Percentiles rank a stretch among this genome's conserved stretches.
These are phyloP conservation scores for Paraphoma chrysanthemicola DNA, from an alignment of 2,329 filamentous ascomycete species.

Conservation along the genomic window DNA sequence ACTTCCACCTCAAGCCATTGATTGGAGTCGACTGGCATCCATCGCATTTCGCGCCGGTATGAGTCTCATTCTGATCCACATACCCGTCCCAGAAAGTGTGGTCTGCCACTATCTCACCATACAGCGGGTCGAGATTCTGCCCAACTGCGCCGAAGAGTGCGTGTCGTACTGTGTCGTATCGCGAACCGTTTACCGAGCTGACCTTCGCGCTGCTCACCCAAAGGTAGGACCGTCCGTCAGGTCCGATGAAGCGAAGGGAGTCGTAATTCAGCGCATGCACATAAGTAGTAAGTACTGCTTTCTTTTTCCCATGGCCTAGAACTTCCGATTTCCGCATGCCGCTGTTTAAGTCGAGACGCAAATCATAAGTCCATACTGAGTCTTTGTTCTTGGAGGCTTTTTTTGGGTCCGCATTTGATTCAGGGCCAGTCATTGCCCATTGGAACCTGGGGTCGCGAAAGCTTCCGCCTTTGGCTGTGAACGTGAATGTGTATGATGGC, in stretches of 20 bases:
- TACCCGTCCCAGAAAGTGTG: slow-evolving; percentile 45
- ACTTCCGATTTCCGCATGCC: slow-evolving; percentile 34
- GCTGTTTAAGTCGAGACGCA: slow-evolving; percentile 30
- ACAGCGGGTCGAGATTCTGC: slow-evolving; percentile 34
- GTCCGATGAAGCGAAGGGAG: slow-evolving; percentile 37
- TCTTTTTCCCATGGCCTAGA: slow-evolving; percentile 22
- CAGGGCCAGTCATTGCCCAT: slow-evolving; percentile 35
- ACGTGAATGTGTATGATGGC: slow-evolving; percentile 30
- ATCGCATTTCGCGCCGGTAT: slow-evolving; percentile 20
- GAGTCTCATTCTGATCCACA: slow-evolving; percentile 18
- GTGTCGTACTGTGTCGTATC: slow-evolving; percentile 41
- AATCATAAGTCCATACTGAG: slow-evolving; percentile 33
- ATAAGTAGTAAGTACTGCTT: slow-evolving; percentile 35
- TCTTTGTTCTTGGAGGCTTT: slow-evolving; percentile 5
- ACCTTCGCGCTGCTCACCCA: slow-evolving; percentile 41
- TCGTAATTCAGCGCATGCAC: slow-evolving; percentile 42
- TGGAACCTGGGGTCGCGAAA: slow-evolving; percentile 32
- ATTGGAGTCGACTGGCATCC: slow-evolving; percentile 30
- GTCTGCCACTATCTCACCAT: slow-evolving; percentile 44
- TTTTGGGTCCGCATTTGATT: neutral
- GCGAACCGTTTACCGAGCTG: slow-evolving; percentile 25
- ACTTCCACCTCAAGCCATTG: slow-evolving; percentile 34
- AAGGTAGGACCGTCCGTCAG: slow-evolving; percentile 34
- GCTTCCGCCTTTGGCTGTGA: slow-evolving; percentile 31
- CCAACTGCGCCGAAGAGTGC: slow-evolving; percentile 36